Conservation (phyloP, 83 land plant genomes). For the Diphasiastrum complanatum region DNA sequence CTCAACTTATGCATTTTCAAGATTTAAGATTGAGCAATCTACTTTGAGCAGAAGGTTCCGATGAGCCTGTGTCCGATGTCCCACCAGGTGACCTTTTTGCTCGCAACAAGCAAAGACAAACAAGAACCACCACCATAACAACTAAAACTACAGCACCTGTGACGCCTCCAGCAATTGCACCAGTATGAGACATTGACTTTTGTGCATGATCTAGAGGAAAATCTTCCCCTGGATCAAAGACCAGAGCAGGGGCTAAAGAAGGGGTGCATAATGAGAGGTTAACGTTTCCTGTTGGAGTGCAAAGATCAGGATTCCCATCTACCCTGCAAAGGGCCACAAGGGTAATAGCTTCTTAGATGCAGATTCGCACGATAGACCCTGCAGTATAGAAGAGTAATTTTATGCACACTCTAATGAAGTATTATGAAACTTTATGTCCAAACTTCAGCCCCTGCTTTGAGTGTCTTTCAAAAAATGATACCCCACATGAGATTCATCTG, state of each 20-base stretch:
- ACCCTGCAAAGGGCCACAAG: too few relatives aligned
- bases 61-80: constrained; percentile 22
- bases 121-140: constrained; percentile 5
- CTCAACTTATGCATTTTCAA: too few relatives aligned
- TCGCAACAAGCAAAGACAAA: constrained; percentile 16
- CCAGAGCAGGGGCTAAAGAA: constrained; percentile 13
- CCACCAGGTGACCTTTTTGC: constrained; percentile 16
- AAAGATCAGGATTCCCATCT: constrained; percentile 11
- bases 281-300: not conserved
- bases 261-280: constrained; percentile 12
- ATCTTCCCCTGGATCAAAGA: constrained; percentile 19
- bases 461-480: not conserved
- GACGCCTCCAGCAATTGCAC: constrained; percentile 25
- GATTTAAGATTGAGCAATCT: too few relatives aligned
- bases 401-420: not conserved
- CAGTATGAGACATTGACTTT: constrained; percentile 2
- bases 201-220: not conserved
- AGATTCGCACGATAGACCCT: too few relatives aligned
- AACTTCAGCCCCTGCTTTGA: too few relatives aligned
- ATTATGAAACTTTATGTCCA: not conserved
- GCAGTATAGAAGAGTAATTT: too few relatives aligned
- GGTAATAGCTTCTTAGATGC: too few relatives aligned
- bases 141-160: constrained; percentile 22
- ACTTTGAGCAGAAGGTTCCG: constrained; percentile 28
- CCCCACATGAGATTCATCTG: not conserved